Percentiles rank a stretch among this genome's conserved stretches.
phyloP scores from a whole-genome alignment of 371 early-diverging fungal species.

The Mortierella sp. region DNA sequence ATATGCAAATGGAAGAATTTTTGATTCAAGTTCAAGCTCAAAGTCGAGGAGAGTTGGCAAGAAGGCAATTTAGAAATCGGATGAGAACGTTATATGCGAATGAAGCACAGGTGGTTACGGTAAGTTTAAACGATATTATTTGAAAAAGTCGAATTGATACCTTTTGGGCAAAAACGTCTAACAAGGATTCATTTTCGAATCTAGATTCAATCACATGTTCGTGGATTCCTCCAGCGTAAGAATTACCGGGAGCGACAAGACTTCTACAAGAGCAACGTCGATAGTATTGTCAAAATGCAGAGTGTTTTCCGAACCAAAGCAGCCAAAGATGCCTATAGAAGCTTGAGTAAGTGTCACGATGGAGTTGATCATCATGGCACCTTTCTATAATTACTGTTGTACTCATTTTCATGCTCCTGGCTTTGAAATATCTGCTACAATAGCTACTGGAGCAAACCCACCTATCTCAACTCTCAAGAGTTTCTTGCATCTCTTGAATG shows the following conservation, averaged over 20 bases:
- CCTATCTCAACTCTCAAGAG: conserved; percentile 84
- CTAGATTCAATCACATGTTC: conserved; percentile 79
- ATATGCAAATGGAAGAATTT: conserved; percentile 52
- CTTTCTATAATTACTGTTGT: neutral
- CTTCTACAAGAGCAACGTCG: conserved; percentile 75
- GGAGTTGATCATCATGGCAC: neutral
- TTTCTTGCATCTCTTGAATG: conserved; percentile 92
- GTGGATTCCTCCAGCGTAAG: conserved; percentile 75
- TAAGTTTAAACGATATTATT: neutral
- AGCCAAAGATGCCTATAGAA: conserved; percentile 83
- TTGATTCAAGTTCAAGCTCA: conserved; percentile 74
- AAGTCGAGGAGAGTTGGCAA: conserved; percentile 69
- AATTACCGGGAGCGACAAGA: conserved; percentile 69
- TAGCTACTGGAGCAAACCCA: conserved; percentile 82
- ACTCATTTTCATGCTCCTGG: neutral
- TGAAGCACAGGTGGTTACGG: conserved; percentile 42
- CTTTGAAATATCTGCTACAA: neutral
- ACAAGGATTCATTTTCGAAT: neutral
- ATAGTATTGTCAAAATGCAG: conserved; percentile 89
- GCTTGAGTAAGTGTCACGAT: conserved; percentile 70
- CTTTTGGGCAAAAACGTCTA: neutral
- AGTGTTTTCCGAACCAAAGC: conserved; percentile 85
- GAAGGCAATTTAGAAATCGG: conserved; percentile 60
- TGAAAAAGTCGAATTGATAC: too few species aligned
- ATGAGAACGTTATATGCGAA: conserved; percentile 39